Conservation (phyloP, 768 basidiomycete genomes). For the Pholiota conissans region DNA sequence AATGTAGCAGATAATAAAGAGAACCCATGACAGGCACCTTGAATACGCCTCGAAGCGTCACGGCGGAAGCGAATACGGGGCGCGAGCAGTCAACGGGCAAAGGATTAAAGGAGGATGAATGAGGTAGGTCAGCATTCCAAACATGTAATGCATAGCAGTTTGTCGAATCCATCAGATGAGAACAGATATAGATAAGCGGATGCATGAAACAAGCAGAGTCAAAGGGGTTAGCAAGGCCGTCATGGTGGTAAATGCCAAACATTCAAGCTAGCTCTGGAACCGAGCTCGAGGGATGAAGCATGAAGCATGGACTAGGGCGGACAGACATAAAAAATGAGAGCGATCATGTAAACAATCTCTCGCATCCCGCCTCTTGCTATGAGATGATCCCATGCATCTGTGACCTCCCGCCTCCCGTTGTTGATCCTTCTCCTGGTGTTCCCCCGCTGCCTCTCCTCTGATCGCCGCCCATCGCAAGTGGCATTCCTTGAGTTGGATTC, state of each 20-base stretch:
- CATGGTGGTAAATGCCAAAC: not conserved
- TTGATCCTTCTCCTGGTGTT: not conserved
- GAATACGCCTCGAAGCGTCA: not conserved
- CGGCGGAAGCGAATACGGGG: not conserved
- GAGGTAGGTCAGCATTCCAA: not conserved
- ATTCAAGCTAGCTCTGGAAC: not conserved
- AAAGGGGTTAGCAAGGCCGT: not conserved
- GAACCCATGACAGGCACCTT: not conserved
- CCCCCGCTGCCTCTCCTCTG: not conserved
- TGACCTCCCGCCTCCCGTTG: not conserved
- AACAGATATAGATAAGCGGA: not conserved
- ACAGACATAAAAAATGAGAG: not conserved
- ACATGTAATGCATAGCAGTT: not conserved
- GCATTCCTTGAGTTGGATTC: not conserved
- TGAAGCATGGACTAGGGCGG: not conserved
- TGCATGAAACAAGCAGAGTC: not conserved
- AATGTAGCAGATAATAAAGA: not conserved
- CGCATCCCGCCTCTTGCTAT: not conserved
- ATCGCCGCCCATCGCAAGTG: not conserved
- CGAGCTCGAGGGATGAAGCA: not conserved
- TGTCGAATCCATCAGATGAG: not conserved
- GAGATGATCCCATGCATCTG: constrained; percentile 3
- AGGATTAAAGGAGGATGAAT: not conserved
- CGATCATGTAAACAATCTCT: not conserved
- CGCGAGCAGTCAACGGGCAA: not conserved